A percentile compares a stretch with the other conserved stretches of the same genome.
These are phyloP conservation scores for Aspergillus fructus DNA, from an alignment of 2,329 filamentous ascomycete species.

Conservation along the genomic window DNA sequence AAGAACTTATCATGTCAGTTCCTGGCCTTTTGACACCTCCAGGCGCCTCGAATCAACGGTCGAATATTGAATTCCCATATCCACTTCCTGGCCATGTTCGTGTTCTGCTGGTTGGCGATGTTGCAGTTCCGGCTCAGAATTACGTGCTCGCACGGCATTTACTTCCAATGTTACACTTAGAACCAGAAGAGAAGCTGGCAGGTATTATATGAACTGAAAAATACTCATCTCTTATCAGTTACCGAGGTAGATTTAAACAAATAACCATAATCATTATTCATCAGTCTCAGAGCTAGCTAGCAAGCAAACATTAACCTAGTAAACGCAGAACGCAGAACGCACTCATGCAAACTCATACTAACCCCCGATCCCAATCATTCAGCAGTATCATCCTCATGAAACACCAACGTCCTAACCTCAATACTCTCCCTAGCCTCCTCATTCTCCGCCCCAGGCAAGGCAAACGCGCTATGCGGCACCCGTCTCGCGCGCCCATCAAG, in stretches of 20 bases:
- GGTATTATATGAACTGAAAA: background rate
- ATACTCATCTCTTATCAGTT: background rate
- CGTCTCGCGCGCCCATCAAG: constrained; percentile 53
- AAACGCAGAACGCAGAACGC: no score
- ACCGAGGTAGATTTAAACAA: no score
- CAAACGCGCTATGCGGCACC: constrained; percentile 59
- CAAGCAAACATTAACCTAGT: no score
- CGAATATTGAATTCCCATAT: background rate
- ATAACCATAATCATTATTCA: no score
- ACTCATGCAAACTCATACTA: no score
- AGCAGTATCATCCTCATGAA: constrained; percentile 42
- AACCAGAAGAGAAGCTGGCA: no score
- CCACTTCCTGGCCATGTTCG: background rate
- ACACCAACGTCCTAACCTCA: constrained; percentile 57
- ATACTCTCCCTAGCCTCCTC: constrained; percentile 52
- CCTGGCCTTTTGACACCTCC: no score
- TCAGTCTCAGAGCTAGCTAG: no score
- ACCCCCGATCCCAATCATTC: no score
- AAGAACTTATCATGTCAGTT: background rate
- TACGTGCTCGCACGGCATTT: constrained; percentile 36
- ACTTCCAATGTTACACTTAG: background rate
- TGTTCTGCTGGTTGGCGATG: constrained; percentile 17
- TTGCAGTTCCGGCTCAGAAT: constrained; percentile 25
- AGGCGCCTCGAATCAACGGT: background rate
- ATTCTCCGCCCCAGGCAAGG: constrained; percentile 46